phyloP scores from a whole-genome alignment of 2,329 filamentous ascomycete genomes.

The Pseudogymnoascus verrucosus region DNA sequence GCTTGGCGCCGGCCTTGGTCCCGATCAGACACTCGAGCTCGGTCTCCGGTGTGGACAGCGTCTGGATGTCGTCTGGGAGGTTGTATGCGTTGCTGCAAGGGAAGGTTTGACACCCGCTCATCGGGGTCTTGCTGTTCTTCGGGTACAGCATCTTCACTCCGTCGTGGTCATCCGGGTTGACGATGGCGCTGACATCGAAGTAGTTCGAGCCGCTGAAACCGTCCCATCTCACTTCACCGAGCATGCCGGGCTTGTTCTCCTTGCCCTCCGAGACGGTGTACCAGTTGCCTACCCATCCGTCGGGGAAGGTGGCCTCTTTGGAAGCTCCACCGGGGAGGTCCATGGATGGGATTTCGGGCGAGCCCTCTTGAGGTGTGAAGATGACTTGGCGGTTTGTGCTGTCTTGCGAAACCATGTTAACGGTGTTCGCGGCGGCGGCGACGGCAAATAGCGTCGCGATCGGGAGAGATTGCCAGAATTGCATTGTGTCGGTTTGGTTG shows the following conservation, averaged over 20 bases:
- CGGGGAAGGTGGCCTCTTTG: constrained; percentile 33
- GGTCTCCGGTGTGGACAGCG: constrained; percentile 40
- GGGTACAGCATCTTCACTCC: constrained; percentile 51
- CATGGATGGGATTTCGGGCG: constrained; percentile 16
- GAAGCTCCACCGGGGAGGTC: constrained; percentile 20
- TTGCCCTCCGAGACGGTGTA: constrained; percentile 40
- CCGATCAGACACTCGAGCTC: constrained; percentile 39
- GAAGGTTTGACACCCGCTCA: constrained; percentile 45
- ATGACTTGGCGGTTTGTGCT: constrained; percentile 29
- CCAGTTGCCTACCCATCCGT: constrained; percentile 36
- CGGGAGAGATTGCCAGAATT: constrained; percentile 38
- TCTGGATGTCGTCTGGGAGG: constrained; percentile 46
- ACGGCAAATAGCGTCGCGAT: constrained; percentile 36
- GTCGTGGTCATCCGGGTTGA: constrained; percentile 40
- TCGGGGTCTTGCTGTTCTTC: constrained; percentile 26
- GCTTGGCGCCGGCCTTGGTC: constrained; percentile 14
- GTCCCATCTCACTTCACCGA: constrained; percentile 45
- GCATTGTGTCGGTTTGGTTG: constrained; percentile 38
- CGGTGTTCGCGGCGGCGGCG: constrained; percentile 38
- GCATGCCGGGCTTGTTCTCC: constrained; percentile 38
- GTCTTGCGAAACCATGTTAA: constrained; percentile 55
- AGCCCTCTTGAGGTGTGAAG: constrained; percentile 23
- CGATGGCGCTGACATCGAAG: constrained; percentile 53
- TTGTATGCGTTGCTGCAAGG: constrained; percentile 49
- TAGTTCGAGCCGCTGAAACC: constrained; percentile 42